These are phyloP conservation scores for Phytophthora aleatoria DNA, from an alignment of 352 stramenopile genomes.

Conservation along the genomic window DNA sequence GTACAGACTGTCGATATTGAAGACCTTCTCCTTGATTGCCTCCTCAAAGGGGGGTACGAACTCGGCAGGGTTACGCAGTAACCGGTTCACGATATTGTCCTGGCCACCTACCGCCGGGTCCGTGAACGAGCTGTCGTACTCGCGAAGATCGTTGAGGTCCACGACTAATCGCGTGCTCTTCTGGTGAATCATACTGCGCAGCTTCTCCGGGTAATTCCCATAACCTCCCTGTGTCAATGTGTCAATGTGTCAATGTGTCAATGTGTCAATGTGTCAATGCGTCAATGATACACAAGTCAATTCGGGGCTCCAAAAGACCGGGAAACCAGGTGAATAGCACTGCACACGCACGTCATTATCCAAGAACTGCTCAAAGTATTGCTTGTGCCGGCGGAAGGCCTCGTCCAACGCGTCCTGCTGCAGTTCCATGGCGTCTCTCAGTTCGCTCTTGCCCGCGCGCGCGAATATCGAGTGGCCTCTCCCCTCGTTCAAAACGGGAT, in stretches of 20 bases:
- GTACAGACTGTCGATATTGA: slow-evolving; percentile 83
- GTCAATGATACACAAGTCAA: slow-evolving; percentile 4
- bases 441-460: slow-evolving; percentile 25
- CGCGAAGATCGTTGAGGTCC: slow-evolving; percentile 90
- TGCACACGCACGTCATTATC: slow-evolving; percentile 65
- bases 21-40: slow-evolving; percentile 79
- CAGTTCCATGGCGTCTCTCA: slow-evolving; percentile 60
- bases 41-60: slow-evolving; percentile 87
- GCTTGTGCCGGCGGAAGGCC: slow-evolving; percentile 86
- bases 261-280: slow-evolving; percentile 2
- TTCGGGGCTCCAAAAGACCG: background rate
- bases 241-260: background rate
- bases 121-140: slow-evolving; percentile 89
- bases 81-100: slow-evolving; percentile 79
- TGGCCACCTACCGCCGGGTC: slow-evolving; percentile 54
- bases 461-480: slow-evolving; percentile 32
- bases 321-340: background rate
- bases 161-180: slow-evolving; percentile 80
- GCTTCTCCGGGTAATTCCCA: slow-evolving; percentile 80
- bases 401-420: slow-evolving; percentile 87
- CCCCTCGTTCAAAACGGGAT: slow-evolving; percentile 19
- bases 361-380: slow-evolving; percentile 88
- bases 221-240: slow-evolving; percentile 59
- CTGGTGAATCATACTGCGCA: slow-evolving; percentile 83
- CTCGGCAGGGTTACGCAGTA: slow-evolving; percentile 81